These are phyloP conservation scores for Schwanniomyces sp. DNA, from an alignment of 805 yeast species.

Conservation along the genomic window DNA sequence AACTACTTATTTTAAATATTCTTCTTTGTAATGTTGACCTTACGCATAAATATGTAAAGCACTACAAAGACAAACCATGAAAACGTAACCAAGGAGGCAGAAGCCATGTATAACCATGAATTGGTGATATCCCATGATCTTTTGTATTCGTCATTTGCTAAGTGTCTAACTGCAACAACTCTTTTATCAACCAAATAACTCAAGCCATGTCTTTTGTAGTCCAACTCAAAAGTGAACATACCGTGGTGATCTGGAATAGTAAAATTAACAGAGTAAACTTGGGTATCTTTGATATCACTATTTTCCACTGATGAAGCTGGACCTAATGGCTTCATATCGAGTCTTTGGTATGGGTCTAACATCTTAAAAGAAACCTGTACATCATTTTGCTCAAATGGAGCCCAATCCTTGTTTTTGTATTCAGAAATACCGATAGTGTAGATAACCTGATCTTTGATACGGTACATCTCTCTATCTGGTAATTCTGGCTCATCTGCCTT, in stretches of 20 bases:
- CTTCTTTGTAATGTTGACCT: slow-evolving; percentile 26
- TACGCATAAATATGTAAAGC: slow-evolving; percentile 52
- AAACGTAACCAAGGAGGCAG: slow-evolving; percentile 64
- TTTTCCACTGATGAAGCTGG: slow-evolving; percentile 32
- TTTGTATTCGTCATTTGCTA: slow-evolving; percentile 92
- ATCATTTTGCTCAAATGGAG: slow-evolving; percentile 60
- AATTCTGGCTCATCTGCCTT: slow-evolving; percentile 48
- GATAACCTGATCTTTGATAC: slow-evolving; percentile 69
- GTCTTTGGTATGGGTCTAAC: slow-evolving; percentile 94
- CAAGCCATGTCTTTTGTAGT: slow-evolving; percentile 77
- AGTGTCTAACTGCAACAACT: slow-evolving; percentile 84
- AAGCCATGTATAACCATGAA: slow-evolving; percentile 85
- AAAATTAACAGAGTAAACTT: slow-evolving; percentile 54
- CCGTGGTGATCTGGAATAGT: slow-evolving; percentile 95
- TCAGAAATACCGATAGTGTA: slow-evolving; percentile 54
- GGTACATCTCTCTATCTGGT: slow-evolving; percentile 49
- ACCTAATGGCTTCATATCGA: slow-evolving; percentile 53
- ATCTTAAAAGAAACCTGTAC: slow-evolving; percentile 82
- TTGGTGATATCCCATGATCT: slow-evolving; percentile 92
- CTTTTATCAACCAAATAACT: slow-evolving; percentile 63
- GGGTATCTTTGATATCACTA: slow-evolving; percentile 44
- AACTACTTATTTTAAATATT: slow-evolving; percentile 12
- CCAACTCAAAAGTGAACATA: slow-evolving; percentile 80
- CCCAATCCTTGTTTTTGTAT: slow-evolving; percentile 57
- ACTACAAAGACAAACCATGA: slow-evolving; percentile 81